Evolutionary conservation across 805 yeast species (phyloP).

Genomic region (Starmera dryadoides): DNA sequence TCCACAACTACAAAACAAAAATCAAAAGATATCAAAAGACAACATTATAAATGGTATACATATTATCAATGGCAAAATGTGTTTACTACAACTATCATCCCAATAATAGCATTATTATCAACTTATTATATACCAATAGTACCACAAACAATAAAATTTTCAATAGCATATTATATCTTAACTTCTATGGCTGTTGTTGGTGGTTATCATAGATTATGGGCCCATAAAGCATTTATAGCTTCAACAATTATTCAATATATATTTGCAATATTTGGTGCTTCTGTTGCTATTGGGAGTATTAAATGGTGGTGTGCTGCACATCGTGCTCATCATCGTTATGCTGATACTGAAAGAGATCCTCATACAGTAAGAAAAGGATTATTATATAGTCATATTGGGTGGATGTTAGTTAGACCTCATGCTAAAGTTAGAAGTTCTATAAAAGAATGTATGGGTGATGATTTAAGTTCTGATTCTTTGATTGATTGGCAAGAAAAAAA

Average conservation of each 20-base stretch:
- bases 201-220: constrained; percentile 75
- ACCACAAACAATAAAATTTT: constrained; percentile 53
- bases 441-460: constrained; percentile 36
- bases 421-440: constrained; percentile 39
- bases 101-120: too few species aligned
- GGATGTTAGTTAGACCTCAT: constrained; percentile 69
- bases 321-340: constrained; percentile 83
- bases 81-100: too few species aligned
- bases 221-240: constrained; percentile 54
- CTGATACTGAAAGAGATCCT: constrained; percentile 87
- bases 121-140: too few species aligned
- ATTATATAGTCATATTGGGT: constrained; percentile 80
- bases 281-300: constrained; percentile 70
- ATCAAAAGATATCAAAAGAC: too few species aligned
- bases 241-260: constrained; percentile 34
- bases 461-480: constrained; percentile 51
- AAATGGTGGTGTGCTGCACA: constrained; percentile 80
- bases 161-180: constrained; percentile 45
- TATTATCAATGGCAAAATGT: too few species aligned
- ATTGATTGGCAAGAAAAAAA: constrained; percentile 67
- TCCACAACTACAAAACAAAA: too few species aligned
- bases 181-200: constrained; percentile 73
- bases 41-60: too few species aligned
- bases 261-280: constrained; percentile 57
- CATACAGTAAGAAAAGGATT: constrained; percentile 78